phyloP scores from a whole-genome alignment of 768 basidiomycete species.

The Rhizopogon rudus region DNA sequence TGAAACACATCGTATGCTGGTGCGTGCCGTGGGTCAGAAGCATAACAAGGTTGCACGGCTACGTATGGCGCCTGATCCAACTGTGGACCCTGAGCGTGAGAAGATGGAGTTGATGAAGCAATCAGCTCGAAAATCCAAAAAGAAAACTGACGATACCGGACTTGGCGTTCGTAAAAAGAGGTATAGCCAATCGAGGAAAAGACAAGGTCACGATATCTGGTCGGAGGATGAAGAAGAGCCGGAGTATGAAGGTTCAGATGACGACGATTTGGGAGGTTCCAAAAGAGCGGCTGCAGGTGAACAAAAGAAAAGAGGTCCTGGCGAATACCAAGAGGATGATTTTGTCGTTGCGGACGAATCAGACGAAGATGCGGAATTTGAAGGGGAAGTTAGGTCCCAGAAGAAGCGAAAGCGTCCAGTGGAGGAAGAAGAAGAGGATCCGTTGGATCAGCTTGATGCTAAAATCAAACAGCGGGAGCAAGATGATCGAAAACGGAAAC shows the following conservation, averaged over 20 bases:
- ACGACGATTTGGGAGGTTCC: slow-evolving; percentile 41
- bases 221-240: slow-evolving; percentile 70
- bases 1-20: slow-evolving; percentile 85
- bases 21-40: slow-evolving; percentile 80
- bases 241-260: slow-evolving; percentile 52
- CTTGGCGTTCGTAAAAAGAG: slow-evolving; percentile 45
- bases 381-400: slow-evolving; percentile 29
- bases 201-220: slow-evolving; percentile 44
- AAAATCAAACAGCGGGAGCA: slow-evolving; percentile 54
- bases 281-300: slow-evolving; percentile 39
- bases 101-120: slow-evolving; percentile 62
- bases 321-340: slow-evolving; percentile 81
- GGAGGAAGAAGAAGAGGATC: slow-evolving; percentile 54
- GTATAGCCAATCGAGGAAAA: slow-evolving; percentile 36
- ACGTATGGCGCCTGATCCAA: slow-evolving; percentile 76
- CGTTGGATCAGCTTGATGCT: slow-evolving; percentile 67
- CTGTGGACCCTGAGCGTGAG: slow-evolving; percentile 70
- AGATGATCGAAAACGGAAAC: slow-evolving; percentile 43
- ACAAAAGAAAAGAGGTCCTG: slow-evolving; percentile 47
- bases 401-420: slow-evolving; percentile 36
- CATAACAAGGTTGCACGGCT: slow-evolving; percentile 78
- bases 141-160: slow-evolving; percentile 47
- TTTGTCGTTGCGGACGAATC: slow-evolving; percentile 78
- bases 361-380: slow-evolving; percentile 52
- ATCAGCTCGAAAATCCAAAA: slow-evolving; percentile 60